phyloP scores from a whole-genome alignment of 352 stramenopile genomes.

The Globisporangium splendens region DNA sequence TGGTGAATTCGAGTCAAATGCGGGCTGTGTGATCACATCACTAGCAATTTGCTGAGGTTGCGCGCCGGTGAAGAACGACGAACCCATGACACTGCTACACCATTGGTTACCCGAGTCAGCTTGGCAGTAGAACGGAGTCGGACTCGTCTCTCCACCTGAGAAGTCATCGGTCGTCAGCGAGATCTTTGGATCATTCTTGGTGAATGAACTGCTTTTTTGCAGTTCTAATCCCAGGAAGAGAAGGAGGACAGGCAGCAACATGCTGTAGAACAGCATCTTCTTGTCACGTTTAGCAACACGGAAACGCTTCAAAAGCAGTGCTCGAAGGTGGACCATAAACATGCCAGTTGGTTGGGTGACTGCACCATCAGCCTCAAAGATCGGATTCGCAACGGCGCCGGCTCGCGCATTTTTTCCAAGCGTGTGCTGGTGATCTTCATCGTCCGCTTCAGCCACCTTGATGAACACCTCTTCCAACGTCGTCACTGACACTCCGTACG shows the following conservation, averaged over 20 bases:
- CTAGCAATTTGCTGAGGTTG: no score
- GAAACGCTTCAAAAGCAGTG: conserved; percentile 52
- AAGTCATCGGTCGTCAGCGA: no score
- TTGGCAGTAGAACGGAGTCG: no score
- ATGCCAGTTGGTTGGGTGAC: conserved; percentile 8
- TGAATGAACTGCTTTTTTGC: conserved; percentile 20
- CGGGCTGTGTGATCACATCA: background rate
- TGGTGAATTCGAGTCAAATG: background rate
- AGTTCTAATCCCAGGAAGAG: conserved; percentile 37
- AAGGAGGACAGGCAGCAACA: conserved; percentile 62
- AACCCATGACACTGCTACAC: no score
- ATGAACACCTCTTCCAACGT: no score
- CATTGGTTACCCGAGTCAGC: no score
- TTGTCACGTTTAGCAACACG: conserved; percentile 60
- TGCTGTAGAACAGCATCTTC: conserved; percentile 54
- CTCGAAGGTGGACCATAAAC: conserved; percentile 39
- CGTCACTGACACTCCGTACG: conserved; percentile 96
- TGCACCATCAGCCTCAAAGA: conserved; percentile 14
- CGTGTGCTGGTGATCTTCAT: conserved; percentile 20
- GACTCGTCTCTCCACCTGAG: no score
- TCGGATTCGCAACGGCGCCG: background rate
- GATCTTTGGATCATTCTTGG: no score
- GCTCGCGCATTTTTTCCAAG: background rate
- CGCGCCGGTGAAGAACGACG: no score
- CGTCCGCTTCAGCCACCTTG: conserved; percentile 48